Conservation (phyloP, 345 rosid species). For the Geranium brycei region DNA sequence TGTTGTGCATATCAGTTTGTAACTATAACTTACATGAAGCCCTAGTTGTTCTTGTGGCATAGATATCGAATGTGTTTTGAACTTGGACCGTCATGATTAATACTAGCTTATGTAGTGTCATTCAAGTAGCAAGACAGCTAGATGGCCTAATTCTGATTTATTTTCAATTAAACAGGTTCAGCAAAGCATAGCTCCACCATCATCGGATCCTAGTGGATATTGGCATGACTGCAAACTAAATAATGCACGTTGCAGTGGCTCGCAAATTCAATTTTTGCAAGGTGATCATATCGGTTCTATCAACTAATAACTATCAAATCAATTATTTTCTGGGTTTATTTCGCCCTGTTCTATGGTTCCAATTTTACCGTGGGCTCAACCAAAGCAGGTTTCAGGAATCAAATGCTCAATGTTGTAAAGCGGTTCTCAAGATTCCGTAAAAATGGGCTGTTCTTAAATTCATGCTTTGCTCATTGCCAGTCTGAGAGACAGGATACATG, state of each 20-base stretch:
- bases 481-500: slow-evolving; percentile 69
- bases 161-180: slow-evolving; percentile 34
- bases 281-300: slow-evolving; percentile 15
- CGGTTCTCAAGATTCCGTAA: slow-evolving; percentile 42
- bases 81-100: too few species aligned
- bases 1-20: too few species aligned
- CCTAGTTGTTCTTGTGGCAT: too few species aligned
- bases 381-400: slow-evolving; percentile 48
- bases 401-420: slow-evolving; percentile 46
- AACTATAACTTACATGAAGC: too few species aligned
- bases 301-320: not conserved
- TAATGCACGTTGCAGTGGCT: slow-evolving; percentile 51
- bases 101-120: too few species aligned
- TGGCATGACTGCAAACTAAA: slow-evolving; percentile 77
- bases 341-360: too few species aligned
- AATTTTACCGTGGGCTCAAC: not conserved
- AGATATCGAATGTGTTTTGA: too few species aligned
- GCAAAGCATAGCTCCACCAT: slow-evolving; percentile 70
- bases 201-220: slow-evolving; percentile 60
- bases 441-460: slow-evolving; percentile 67
- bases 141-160: not conserved
- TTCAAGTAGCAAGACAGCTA: too few species aligned
- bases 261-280: slow-evolving; percentile 64
- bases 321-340: slow-evolving; percentile 4
- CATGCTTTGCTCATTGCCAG: slow-evolving; percentile 89